Conservation (phyloP, 129 eudicot species). For the Helianthus annuus region HanXRQr2.0-SUNRISE NC_035447.2:55884533-55885032, state of each 20-base stretch:
- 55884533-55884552: not conserved
- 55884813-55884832: too few species aligned
- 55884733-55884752: not conserved
- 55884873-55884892: not conserved
- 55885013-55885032: not conserved
- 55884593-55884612: not conserved
- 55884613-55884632: not conserved
- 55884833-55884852: not conserved
- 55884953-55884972: not conserved
- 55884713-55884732: slow-evolving; percentile 1
- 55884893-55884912: not conserved
- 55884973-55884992: not conserved
- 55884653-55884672: not conserved
- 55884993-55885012: not conserved
- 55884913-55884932: not conserved
- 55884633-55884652: not conserved
- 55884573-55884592: not conserved
- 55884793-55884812: not conserved
- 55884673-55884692: not conserved
- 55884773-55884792: not conserved
- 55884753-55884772: not conserved
- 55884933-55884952: not conserved
- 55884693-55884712: not conserved
- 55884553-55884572: not conserved
- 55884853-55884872: slow-evolving; percentile 1